phyloP scores from a whole-genome alignment of 495 filamentous ascomycete genomes.

The Tuber indicum region DNA sequence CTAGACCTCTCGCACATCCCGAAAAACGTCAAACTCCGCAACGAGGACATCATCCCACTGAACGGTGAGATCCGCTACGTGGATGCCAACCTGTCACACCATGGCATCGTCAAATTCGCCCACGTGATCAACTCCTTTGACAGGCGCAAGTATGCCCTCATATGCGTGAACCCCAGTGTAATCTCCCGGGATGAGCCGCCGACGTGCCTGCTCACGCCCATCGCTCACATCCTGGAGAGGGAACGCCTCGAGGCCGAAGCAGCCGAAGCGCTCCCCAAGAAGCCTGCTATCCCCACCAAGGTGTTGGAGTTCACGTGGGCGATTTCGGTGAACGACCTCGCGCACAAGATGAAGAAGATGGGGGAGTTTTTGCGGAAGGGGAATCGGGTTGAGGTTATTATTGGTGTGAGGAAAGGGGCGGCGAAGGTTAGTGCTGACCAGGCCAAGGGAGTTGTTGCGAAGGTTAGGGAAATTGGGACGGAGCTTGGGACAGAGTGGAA shows the following conservation, averaged over 20 bases:
- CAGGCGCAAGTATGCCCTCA: slow-evolving; percentile 47
- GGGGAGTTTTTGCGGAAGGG: slow-evolving; percentile 53
- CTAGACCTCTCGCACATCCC: background rate
- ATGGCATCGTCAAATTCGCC: slow-evolving; percentile 43
- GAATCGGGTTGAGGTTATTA: slow-evolving; percentile 51
- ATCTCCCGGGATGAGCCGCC: slow-evolving; percentile 41
- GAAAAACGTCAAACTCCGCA: slow-evolving; percentile 27
- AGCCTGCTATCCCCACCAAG: slow-evolving; percentile 45
- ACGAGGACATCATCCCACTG: slow-evolving; percentile 47
- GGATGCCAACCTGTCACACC: slow-evolving; percentile 46
- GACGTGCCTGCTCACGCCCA: slow-evolving; percentile 54
- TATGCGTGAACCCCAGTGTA: slow-evolving; percentile 47
- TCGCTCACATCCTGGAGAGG: slow-evolving; percentile 44
- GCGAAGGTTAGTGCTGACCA: slow-evolving; percentile 85
- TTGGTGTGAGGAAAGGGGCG: slow-evolving; percentile 71
- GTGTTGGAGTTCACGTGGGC: slow-evolving; percentile 65
- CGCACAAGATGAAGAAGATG: slow-evolving; percentile 52
- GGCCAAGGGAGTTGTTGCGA: slow-evolving; percentile 49
- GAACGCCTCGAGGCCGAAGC: slow-evolving; percentile 34
- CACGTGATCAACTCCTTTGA: slow-evolving; percentile 46
- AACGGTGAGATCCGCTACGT: slow-evolving; percentile 46
- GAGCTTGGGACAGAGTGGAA: slow-evolving; percentile 29
- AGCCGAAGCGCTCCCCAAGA: slow-evolving; percentile 11
- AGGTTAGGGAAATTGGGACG: slow-evolving; percentile 10
- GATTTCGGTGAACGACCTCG: slow-evolving; percentile 55